phyloP scores from a whole-genome alignment of 1,139 yeast genomes.

The Meyerozyma smithsonii region DNA sequence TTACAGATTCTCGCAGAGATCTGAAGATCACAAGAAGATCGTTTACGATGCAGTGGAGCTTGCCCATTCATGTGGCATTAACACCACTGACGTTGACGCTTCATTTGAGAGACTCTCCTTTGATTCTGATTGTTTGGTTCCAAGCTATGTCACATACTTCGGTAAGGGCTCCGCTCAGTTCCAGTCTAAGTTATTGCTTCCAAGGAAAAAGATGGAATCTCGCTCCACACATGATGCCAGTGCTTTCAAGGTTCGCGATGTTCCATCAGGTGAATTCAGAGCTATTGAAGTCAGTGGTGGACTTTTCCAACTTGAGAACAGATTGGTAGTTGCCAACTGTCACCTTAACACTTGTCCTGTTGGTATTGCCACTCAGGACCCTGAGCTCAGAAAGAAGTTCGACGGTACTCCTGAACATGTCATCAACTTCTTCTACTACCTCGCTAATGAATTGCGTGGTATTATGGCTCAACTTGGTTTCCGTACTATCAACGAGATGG shows the following conservation, averaged over 20 bases:
- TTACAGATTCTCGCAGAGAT: constrained; percentile 2
- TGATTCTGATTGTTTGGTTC: not conserved
- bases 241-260: not conserved
- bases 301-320: constrained; percentile 3
- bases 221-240: not conserved
- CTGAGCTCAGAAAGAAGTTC: constrained; percentile 86
- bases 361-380: constrained; percentile 98
- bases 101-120: not conserved
- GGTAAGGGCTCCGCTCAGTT: constrained; percentile 2
- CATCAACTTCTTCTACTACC: constrained; percentile 92
- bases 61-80: constrained; percentile 3
- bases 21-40: constrained; percentile 3
- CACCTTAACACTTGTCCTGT: constrained; percentile 94
- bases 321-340: not conserved
- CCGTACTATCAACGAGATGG: constrained; percentile 96
- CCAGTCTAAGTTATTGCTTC: constrained; percentile 2
- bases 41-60: constrained; percentile 1
- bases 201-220: constrained; percentile 3
- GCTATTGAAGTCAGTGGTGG: constrained; percentile 4
- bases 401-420: constrained; percentile 98
- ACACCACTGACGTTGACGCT: not conserved
- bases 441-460: constrained; percentile 85
- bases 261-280: constrained; percentile 2
- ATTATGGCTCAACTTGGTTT: constrained; percentile 94
- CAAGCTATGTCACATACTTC: constrained; percentile 1